Evolutionary conservation across 2,329 filamentous ascomycete genomes (phyloP).

Genomic region (Phoma sp.): DNA sequence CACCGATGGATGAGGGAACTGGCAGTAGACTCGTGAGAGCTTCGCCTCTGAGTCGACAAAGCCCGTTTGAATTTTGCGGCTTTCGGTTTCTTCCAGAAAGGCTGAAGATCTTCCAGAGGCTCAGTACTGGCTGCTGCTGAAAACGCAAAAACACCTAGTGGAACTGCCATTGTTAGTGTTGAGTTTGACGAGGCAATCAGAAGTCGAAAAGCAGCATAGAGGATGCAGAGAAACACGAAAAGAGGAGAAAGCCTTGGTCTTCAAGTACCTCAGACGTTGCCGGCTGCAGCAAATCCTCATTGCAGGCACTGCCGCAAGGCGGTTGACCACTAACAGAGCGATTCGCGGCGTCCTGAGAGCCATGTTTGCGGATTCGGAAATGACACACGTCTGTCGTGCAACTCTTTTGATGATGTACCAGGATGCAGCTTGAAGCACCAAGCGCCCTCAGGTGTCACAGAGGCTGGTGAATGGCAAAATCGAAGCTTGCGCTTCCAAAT

Average conservation of each 20-base stretch:
- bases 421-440: constrained; percentile 37
- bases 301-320: constrained; percentile 41
- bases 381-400: constrained; percentile 42
- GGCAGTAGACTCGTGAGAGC: constrained; percentile 41
- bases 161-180: constrained; percentile 48
- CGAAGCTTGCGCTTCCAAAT: constrained; percentile 14
- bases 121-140: constrained; percentile 44
- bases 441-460: constrained; percentile 32
- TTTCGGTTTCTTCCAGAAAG: constrained; percentile 44
- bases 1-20: constrained; percentile 33
- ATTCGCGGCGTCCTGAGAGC: constrained; percentile 31
- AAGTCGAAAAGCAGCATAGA: constrained; percentile 7
- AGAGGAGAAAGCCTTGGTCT: constrained; percentile 38
- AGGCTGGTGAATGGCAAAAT: constrained; percentile 21
- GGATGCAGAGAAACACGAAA: constrained; percentile 31
- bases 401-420: constrained; percentile 41
- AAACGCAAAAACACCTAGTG: constrained; percentile 47
- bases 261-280: constrained; percentile 37
- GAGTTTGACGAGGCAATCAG: constrained; percentile 7
- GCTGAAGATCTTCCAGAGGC: constrained; percentile 38
- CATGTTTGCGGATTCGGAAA: constrained; percentile 39
- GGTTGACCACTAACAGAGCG: constrained; percentile 34
- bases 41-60: constrained; percentile 33
- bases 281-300: constrained; percentile 38
- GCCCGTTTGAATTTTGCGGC: constrained; percentile 37